These are phyloP conservation scores for Botrytis deweyae DNA, from an alignment of 2,329 filamentous ascomycete genomes.

Conservation along the genomic window DNA sequence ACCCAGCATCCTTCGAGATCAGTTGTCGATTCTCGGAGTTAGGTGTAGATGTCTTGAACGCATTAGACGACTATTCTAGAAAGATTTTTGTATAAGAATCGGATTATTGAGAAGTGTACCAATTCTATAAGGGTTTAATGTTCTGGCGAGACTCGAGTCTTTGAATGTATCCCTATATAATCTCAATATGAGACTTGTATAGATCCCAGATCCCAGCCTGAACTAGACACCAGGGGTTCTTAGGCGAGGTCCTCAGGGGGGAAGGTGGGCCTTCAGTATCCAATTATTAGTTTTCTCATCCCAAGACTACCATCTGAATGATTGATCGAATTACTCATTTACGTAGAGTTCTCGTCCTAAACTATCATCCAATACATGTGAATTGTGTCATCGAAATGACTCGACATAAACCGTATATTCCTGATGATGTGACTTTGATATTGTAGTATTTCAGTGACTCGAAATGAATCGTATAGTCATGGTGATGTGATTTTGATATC, in stretches of 20 bases:
- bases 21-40: neutral
- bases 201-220: neutral
- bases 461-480: neutral
- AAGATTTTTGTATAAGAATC: neutral
- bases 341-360: neutral
- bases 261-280: neutral
- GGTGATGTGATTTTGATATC: no score
- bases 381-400: neutral
- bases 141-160: neutral
- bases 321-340: no score
- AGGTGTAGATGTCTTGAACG: neutral
- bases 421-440: neutral
- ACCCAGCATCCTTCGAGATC: neutral
- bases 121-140: neutral
- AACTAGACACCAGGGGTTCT: neutral
- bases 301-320: neutral
- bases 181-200: neutral
- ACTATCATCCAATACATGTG: neutral
- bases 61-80: neutral
- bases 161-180: neutral
- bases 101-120: no score
- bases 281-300: neutral
- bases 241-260: neutral
- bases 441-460: neutral
- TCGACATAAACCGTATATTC: neutral